Conservation (phyloP, 169 alveolate species). For the Plasmodium ovale region DNA sequence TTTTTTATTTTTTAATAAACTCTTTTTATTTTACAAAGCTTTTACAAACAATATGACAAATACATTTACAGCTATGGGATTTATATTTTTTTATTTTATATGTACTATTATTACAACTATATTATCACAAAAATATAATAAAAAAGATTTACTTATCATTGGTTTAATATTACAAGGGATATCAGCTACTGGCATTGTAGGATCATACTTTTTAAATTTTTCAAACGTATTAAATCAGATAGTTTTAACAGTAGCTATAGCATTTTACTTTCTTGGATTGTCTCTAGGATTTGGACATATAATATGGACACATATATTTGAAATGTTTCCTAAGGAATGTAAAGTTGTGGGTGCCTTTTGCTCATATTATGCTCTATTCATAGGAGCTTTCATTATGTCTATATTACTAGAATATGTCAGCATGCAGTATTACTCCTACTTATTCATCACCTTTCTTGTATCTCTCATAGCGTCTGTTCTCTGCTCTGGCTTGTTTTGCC, state of each 20-base stretch:
- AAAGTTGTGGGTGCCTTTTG: slow-evolving; percentile 34
- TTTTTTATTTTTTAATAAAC: slow-evolving; percentile 14
- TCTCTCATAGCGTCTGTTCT: slow-evolving; percentile 15
- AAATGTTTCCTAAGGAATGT: slow-evolving; percentile 50
- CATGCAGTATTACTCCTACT: slow-evolving; percentile 1
- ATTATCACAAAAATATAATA: background rate
- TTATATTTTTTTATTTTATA: slow-evolving; percentile 17
- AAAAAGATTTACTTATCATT: slow-evolving; percentile 2
- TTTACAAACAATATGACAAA: slow-evolving; percentile 11
- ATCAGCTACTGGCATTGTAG: slow-evolving; percentile 4
- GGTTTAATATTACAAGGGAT: slow-evolving; percentile 31
- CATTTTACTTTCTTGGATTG: slow-evolving; percentile 19
- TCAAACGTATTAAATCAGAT: background rate
- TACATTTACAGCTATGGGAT: slow-evolving; percentile 5
- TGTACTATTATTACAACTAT: slow-evolving; percentile 6
- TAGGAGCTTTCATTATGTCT: slow-evolving; percentile 45
- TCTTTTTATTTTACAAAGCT: slow-evolving; percentile 14
- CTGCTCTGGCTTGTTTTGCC: background rate
- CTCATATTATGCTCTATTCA: slow-evolving; percentile 38
- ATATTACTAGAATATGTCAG: slow-evolving; percentile 9
- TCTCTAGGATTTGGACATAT: slow-evolving; percentile 72
- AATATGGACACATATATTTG: slow-evolving; percentile 55
- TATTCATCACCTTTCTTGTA: slow-evolving; percentile 22
- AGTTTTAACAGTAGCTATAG: slow-evolving; percentile 3
- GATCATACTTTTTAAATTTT: slow-evolving; percentile 7